Evolutionary conservation across 139 green algal species (phyloP), one percentile per base, ranked within the genome.

Genomic region (Astrephomene gubernaculifera): DNA sequence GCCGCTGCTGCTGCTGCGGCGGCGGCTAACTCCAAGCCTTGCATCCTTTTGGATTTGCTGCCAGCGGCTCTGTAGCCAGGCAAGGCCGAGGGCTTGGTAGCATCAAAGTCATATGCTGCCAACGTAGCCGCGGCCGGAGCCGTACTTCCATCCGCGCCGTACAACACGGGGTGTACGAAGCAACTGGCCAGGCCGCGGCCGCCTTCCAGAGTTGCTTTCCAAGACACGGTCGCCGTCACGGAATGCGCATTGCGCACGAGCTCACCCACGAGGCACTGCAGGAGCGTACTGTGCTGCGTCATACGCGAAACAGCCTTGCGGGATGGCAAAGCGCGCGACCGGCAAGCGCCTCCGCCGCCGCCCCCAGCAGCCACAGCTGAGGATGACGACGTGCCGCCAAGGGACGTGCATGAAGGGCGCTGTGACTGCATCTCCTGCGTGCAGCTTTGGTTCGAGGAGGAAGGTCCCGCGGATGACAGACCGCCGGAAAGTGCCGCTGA

Each of bases 201-300:
- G 60, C 76, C 76, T 60, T 83, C 76, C 27, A 83, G 60, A 14
- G 60, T 83, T 14, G 76, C 76, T 19, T 33, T 45, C 76, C 76
- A 83, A 1, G 76, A 83, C 24, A 84, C 63, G 2, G 78, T 63
- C 19, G 78, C 63, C 6, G 61, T 54, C 19, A 84, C 78, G 2
- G 78, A 75, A 33, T 84, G 78, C 1, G 61, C 24, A 22, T n/a
- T 60, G 27, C 78, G 78, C 31, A 84, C 43, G 31, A 84, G 43
- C 78, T 84, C 78, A 2, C 31, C 64, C 8, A 84, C 78, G 24
- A 84, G 44, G 78, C 78, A 84, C 78, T 84, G 78, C 63, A 84
- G 78, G 61, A 84, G 64, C n/a, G 78, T 75, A 63, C 31, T 65
- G 78, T 84, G 78, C 5, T 31, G 33, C 19, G 60, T 63, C 17